Evolutionary conservation across 2,329 filamentous ascomycete genomes (phyloP).

Genomic region (Fusarium tuaranense): DNA sequence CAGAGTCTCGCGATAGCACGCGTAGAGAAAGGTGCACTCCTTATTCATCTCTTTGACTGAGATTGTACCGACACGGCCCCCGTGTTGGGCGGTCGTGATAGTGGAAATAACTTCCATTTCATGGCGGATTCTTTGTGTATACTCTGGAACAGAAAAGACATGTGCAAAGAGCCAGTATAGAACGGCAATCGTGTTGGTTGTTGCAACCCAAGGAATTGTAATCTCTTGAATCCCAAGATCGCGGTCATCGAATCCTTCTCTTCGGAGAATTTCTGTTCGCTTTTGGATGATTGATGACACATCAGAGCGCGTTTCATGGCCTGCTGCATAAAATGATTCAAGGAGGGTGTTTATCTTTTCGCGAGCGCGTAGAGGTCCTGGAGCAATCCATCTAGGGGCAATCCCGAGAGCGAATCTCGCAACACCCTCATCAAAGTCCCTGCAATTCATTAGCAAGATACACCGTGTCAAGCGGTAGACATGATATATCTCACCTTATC

Average conservation of each 20-base stretch:
- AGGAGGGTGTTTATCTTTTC: neutral
- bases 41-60: neutral
- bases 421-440: conserved; percentile 11
- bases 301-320: conserved; percentile 3
- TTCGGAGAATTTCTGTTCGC: neutral
- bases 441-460: neutral
- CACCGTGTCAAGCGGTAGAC: neutral
- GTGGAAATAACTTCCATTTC: conserved; percentile 3
- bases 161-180: conserved; percentile 21
- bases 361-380: conserved; percentile 1
- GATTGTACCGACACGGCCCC: conserved; percentile 1
- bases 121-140: neutral
- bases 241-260: neutral
- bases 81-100: neutral
- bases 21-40: conserved; percentile 6
- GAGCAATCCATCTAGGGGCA: conserved; percentile 1
- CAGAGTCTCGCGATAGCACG: conserved; percentile 12
- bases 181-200: conserved; percentile 16
- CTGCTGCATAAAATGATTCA: neutral
- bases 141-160: conserved; percentile 4
- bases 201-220: conserved; percentile 4
- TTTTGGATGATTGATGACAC: conserved; percentile 7
- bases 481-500: neutral
- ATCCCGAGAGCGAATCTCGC: neutral
- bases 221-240: conserved; percentile 10